These are phyloP conservation scores for Omphalotus guepiniiformis DNA, from an alignment of 768 basidiomycete species.

Conservation along the genomic window DNA sequence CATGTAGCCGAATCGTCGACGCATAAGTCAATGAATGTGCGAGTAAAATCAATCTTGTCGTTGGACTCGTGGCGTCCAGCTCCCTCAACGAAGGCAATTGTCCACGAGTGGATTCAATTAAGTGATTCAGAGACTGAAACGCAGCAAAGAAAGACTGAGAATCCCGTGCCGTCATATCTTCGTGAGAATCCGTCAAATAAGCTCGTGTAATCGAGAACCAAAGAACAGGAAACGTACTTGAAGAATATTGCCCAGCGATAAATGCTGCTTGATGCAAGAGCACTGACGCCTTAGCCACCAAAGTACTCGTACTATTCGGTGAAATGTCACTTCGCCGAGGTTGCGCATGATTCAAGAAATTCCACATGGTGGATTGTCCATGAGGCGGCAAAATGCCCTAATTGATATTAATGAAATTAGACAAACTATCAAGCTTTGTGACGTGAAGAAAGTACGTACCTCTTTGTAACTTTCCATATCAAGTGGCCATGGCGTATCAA, in stretches of 20 bases:
- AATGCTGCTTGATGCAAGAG: conserved; percentile 56
- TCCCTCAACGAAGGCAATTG: conserved; percentile 30
- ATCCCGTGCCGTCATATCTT: conserved; percentile 42
- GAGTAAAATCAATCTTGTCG: conserved; percentile 31
- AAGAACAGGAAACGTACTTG: not conserved
- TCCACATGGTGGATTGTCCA: conserved; percentile 44
- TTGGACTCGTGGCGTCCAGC: conserved; percentile 25
- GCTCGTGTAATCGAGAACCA: conserved; percentile 1
- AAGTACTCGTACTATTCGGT: conserved; percentile 33
- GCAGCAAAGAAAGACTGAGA: conserved; percentile 37
- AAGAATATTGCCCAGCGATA: conserved; percentile 43
- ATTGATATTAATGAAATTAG: conserved; percentile 9
- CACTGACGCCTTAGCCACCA: conserved; percentile 51
- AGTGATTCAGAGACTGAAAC: conserved; percentile 41
- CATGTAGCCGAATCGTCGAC: conserved; percentile 50
- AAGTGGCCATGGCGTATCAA: conserved; percentile 53
- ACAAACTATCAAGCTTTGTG: not conserved
- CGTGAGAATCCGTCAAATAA: not conserved
- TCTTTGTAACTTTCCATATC: conserved; percentile 36
- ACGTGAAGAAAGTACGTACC: conserved; percentile 21
- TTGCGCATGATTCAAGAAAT: conserved; percentile 39
- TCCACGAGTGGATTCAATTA: conserved; percentile 38
- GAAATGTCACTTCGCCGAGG: conserved; percentile 17
- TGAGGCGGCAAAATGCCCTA: conserved; percentile 43
- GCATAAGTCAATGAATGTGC: conserved; percentile 45